Evolutionary conservation across 371 early-diverging fungal species (phyloP), one percentile per base, ranked within the genome.

Genomic region (Phascolomyces articulosus): DNA sequence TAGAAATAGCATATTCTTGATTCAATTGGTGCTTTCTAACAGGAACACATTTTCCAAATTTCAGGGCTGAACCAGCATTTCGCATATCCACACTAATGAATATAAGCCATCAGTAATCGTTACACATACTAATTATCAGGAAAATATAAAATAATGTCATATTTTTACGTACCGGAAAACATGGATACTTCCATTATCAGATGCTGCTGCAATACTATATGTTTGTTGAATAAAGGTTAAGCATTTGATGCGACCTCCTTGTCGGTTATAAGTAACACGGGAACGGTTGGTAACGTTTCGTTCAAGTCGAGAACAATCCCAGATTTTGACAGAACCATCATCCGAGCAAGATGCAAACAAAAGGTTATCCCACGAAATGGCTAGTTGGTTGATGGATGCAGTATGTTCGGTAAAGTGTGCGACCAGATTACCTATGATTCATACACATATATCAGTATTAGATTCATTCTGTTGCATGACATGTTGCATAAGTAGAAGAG

Each of bases 391-490:
- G 16, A 96, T 82, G 1, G 92, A 71, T 4, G 85, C 94, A 23
- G 86, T 87, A 73, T 97, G 98, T 63, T 96, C 96, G 2, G 87
- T 82, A 26, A 95, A 81, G 58, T 93, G 91, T 3, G 93, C 93
- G 4, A 96, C 88, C 29, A 96, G 70, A 4, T 77, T 87, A 9
- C 91, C 89, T 72, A 67, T 56, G 21, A 34, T 34, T 55, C 7
- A 20, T 29, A 31, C 2, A 9, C 11, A 38, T 15, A 10, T 7
- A 28, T 40, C n/a, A n/a, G n/a, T n/a, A n/a, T n/a, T n/a, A n/a
- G n/a, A n/a, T n/a, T n/a, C n/a, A n/a, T n/a, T n/a, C n/a, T n/a
- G n/a, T n/a, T n/a, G n/a, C n/a, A 24, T 24, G 4, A n/a, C 48
- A 31, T 57, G 26, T 4, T 60, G 7, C 21, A 8, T 21, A 41